Evolutionary conservation across 768 basidiomycete genomes (phyloP).

Genomic region (Termitomyces sp.): DNA sequence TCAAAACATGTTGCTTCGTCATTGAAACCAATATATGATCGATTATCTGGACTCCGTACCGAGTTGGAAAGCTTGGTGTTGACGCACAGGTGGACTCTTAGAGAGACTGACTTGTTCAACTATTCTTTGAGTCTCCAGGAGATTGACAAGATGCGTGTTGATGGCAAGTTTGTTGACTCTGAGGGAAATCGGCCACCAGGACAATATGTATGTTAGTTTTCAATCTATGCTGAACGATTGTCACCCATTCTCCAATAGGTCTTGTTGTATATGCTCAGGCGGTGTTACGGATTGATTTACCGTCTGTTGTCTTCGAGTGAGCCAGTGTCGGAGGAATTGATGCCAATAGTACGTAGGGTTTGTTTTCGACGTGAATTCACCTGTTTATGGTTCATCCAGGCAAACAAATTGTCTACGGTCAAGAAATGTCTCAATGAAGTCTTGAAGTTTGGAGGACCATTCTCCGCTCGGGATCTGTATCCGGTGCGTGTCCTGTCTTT

Average conservation of each 20-base stretch:
- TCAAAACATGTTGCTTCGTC: constrained; percentile 81
- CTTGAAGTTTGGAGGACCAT: constrained; percentile 90
- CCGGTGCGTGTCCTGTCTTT: constrained; percentile 51
- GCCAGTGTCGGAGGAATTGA: constrained; percentile 96
- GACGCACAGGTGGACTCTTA: constrained; percentile 94
- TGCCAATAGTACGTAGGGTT: constrained; percentile 68
- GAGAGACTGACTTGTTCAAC: constrained; percentile 92
- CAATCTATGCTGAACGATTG: background rate
- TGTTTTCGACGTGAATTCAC: background rate
- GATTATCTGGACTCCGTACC: constrained; percentile 76
- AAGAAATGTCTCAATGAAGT: constrained; percentile 98
- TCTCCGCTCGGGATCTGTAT: constrained; percentile 87
- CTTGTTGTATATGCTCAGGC: constrained; percentile 82
- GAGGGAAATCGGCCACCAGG: constrained; percentile 90
- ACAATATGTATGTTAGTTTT: constrained; percentile 89
- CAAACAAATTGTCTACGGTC: constrained; percentile 93
- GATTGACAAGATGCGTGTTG: constrained; percentile 95
- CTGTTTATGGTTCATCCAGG: constrained; percentile 36
- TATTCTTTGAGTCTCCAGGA: constrained; percentile 91
- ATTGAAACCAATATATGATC: constrained; percentile 90
- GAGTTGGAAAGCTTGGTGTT: constrained; percentile 90
- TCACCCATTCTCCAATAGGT: constrained; percentile 44
- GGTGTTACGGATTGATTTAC: constrained; percentile 97
- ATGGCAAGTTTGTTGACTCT: constrained; percentile 94
- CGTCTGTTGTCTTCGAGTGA: constrained; percentile 89